These are phyloP conservation scores for Yarrowia keelungensis DNA, from an alignment of 805 yeast species.

Conservation along the genomic window DNA sequence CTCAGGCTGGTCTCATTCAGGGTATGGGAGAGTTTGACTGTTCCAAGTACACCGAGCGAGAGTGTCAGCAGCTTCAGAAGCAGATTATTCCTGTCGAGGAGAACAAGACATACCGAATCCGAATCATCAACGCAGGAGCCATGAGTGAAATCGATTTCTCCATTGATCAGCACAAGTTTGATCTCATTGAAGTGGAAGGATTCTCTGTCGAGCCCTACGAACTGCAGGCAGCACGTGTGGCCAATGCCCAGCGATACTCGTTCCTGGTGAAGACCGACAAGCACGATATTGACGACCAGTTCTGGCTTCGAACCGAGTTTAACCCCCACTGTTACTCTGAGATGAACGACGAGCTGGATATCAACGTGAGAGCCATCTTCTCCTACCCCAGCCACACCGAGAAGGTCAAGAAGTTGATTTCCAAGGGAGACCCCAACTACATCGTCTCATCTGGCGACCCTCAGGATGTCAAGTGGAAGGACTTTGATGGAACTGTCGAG, in stretches of 20 bases:
- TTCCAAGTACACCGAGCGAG: constrained; percentile 38
- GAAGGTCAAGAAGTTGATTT: constrained; percentile 32
- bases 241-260: constrained; percentile 84
- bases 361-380: constrained; percentile 50
- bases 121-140: constrained; percentile 50
- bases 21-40: constrained; percentile 51
- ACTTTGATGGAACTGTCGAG: constrained; percentile 44
- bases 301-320: constrained; percentile 54
- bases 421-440: constrained; percentile 32
- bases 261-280: constrained; percentile 58
- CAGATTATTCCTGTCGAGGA: constrained; percentile 42
- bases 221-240: constrained; percentile 47
- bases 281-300: constrained; percentile 47
- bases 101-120: constrained; percentile 43
- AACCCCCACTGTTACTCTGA: constrained; percentile 52
- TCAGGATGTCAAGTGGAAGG: constrained; percentile 42
- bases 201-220: constrained; percentile 45
- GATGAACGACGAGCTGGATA: constrained; percentile 50
- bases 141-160: constrained; percentile 49
- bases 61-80: constrained; percentile 41
- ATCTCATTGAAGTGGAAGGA: constrained; percentile 51
- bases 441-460: constrained; percentile 1
- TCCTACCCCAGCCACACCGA: constrained; percentile 47
- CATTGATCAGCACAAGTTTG: constrained; percentile 46
- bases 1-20: constrained; percentile 55